Conservation (phyloP, 805 yeast genomes). For the Candida maris region DNA sequence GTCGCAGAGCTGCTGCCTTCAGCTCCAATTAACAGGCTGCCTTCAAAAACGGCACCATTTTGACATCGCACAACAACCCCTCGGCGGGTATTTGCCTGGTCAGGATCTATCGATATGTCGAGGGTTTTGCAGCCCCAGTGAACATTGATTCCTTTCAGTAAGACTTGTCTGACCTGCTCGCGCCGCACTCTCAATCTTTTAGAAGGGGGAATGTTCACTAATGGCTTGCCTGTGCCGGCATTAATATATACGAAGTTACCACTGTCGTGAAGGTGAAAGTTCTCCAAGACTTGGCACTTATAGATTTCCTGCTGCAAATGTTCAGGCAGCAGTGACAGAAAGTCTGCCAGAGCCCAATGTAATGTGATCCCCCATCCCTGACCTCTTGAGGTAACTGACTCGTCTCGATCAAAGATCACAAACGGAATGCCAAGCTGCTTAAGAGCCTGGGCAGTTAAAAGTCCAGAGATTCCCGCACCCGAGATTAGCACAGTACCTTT, state of each 20-base stretch:
- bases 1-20: constrained; percentile 29
- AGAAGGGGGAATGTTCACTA: constrained; percentile 31
- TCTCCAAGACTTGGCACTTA: constrained; percentile 26
- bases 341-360: constrained; percentile 29
- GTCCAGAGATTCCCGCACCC: constrained; percentile 22
- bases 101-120: constrained; percentile 2
- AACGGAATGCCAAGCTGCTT: constrained; percentile 22
- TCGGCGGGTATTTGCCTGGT: constrained; percentile 2
- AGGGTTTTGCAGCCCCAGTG: constrained; percentile 27
- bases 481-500: constrained; percentile 24
- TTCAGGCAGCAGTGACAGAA: constrained; percentile 22
- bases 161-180: constrained; percentile 26
- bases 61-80: constrained; percentile 17
- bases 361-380: constrained; percentile 34
- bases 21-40: constrained; percentile 23
- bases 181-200: constrained; percentile 29
- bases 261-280: constrained; percentile 26
- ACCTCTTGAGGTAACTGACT: constrained; percentile 22
- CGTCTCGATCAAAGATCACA: constrained; percentile 29
- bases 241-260: constrained; percentile 30
- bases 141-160: constrained; percentile 26
- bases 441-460: constrained; percentile 27
- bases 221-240: constrained; percentile 26
- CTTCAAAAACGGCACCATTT: constrained; percentile 20
- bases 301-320: constrained; percentile 20